Evolutionary conservation across 805 yeast genomes (phyloP).

Genomic region (Candida ovalis): DNA sequence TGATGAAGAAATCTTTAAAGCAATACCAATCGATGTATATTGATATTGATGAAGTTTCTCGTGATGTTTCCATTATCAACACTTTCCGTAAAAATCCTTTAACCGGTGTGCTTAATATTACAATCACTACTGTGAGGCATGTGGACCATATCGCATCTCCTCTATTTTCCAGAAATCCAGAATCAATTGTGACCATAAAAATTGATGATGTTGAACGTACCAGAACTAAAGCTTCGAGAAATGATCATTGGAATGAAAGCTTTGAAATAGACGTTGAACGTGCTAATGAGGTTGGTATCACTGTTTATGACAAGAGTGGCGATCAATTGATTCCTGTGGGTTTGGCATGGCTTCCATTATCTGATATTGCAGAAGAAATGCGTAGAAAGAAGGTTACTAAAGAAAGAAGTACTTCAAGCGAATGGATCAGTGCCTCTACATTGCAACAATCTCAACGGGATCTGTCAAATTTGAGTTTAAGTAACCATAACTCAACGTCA

Average conservation of each 20-base stretch:
- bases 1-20: conserved; percentile 77
- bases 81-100: conserved; percentile 79
- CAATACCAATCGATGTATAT: conserved; percentile 89
- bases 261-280: conserved; percentile 79
- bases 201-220: conserved; percentile 86
- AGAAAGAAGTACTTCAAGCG: conserved; percentile 63
- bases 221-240: conserved; percentile 68
- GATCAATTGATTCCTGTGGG: conserved; percentile 80
- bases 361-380: conserved; percentile 91
- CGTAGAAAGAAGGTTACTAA: conserved; percentile 83
- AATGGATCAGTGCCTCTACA: conserved; percentile 80
- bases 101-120: conserved; percentile 72
- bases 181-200: conserved; percentile 70
- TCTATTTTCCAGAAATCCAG: conserved; percentile 72
- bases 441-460: conserved; percentile 27
- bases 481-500: conserved; percentile 1
- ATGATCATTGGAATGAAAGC: conserved; percentile 79
- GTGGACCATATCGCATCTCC: conserved; percentile 92
- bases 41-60: conserved; percentile 59
- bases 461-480: conserved; percentile 4
- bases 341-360: conserved; percentile 81
- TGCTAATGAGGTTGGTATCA: conserved; percentile 87
- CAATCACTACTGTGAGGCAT: conserved; percentile 76
- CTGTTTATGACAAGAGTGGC: conserved; percentile 78
- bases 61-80: conserved; percentile 61